These are phyloP conservation scores for Colletotrichum higginsianum DNA, from an alignment of 2,329 filamentous ascomycete genomes.

Conservation along the genomic window DNA sequence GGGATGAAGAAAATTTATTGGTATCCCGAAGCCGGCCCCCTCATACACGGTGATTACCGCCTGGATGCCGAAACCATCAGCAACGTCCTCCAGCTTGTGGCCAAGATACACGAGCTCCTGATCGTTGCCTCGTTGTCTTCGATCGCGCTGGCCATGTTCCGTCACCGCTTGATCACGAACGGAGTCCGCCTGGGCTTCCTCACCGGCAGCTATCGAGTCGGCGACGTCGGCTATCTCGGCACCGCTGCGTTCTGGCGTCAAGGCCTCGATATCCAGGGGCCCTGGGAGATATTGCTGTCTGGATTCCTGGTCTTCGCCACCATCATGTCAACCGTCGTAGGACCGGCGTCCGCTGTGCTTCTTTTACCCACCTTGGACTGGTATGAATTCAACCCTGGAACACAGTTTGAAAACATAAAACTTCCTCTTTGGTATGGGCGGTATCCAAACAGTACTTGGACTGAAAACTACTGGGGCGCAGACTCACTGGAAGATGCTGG, in stretches of 20 bases:
- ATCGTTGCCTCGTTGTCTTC: slow-evolving; percentile 20
- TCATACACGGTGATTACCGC: background rate
- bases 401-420: background rate
- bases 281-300: background rate
- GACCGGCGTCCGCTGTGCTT: slow-evolving; percentile 29
- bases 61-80: background rate
- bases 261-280: background rate
- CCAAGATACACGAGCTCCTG: slow-evolving; percentile 26
- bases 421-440: background rate
- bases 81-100: slow-evolving; percentile 21
- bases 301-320: slow-evolving; percentile 23
- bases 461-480: no score
- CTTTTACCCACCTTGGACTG: slow-evolving; percentile 27
- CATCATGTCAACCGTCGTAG: slow-evolving; percentile 19
- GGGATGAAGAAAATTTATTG: background rate
- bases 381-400: background rate
- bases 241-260: slow-evolving; percentile 6
- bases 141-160: slow-evolving; percentile 16
- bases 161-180: background rate
- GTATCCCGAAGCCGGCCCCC: background rate
- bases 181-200: slow-evolving; percentile 30
- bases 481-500: background rate
- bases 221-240: slow-evolving; percentile 20
- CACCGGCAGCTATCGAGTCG: slow-evolving; percentile 32
- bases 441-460: no score